Evolutionary conservation across 768 basidiomycete species (phyloP).

Genomic region (Pleurotus tuber-regium): DNA sequence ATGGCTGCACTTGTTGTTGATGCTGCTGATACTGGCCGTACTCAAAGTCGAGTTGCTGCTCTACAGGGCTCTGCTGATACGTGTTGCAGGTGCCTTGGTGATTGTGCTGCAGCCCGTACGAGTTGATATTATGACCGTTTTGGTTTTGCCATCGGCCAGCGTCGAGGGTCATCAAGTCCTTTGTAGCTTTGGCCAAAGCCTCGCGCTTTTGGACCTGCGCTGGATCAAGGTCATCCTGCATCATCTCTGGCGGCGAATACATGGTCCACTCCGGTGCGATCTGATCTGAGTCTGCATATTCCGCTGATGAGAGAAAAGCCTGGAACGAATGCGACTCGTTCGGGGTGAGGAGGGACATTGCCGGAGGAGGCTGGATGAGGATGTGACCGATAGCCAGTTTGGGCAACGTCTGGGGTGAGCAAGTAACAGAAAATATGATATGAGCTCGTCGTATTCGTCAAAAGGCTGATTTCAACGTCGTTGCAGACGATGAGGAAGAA

Average conservation of each 20-base stretch:
- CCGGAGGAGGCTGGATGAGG: slow-evolving; percentile 12
- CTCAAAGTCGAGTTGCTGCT: slow-evolving; percentile 14
- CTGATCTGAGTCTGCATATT: slow-evolving; percentile 36
- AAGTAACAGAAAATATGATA: neutral
- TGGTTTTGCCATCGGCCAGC: slow-evolving; percentile 33
- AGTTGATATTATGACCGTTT: slow-evolving; percentile 18
- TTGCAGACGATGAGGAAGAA: neutral
- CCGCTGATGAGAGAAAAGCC: slow-evolving; percentile 60
- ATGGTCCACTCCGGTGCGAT: slow-evolving; percentile 48
- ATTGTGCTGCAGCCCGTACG: slow-evolving; percentile 13
- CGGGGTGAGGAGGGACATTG: slow-evolving; percentile 64
- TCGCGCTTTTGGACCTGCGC: slow-evolving; percentile 48
- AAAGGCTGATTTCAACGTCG: slow-evolving; percentile 1
- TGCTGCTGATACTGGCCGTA: slow-evolving; percentile 21
- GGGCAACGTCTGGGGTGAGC: slow-evolving; percentile 6
- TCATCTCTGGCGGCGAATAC: slow-evolving; percentile 31
- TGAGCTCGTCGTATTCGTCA: neutral
- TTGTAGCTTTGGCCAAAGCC: slow-evolving; percentile 74
- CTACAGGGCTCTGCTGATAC: slow-evolving; percentile 15
- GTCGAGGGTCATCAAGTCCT: slow-evolving; percentile 79
- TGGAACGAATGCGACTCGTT: slow-evolving; percentile 68
- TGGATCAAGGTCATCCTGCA: slow-evolving; percentile 44
- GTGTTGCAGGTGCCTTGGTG: slow-evolving; percentile 16
- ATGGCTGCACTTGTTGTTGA: slow-evolving; percentile 15
- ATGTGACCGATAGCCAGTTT: slow-evolving; percentile 12